Conservation (phyloP, 345 rosid genomes). For the Zanthoxylum bungeanum region DNA sequence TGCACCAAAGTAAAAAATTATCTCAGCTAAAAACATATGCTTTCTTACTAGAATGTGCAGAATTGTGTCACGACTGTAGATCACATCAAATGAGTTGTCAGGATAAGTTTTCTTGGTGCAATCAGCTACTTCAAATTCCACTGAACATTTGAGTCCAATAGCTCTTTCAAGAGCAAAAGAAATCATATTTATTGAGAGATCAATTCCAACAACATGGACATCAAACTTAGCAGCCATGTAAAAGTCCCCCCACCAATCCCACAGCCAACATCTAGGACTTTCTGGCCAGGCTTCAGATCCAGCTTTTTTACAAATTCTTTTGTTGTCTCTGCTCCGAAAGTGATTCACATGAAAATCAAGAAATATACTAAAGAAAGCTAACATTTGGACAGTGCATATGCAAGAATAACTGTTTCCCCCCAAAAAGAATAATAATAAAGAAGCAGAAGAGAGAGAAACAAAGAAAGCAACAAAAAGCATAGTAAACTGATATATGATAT, state of each 20-base stretch:
- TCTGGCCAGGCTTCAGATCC: slow-evolving; percentile 88
- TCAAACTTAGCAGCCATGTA: slow-evolving; percentile 94
- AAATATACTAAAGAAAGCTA: background rate
- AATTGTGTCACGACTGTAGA: slow-evolving; percentile 97
- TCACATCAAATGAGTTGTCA: slow-evolving; percentile 78
- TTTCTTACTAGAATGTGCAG: slow-evolving; percentile 77
- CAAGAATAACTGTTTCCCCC: background rate
- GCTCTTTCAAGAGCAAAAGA: slow-evolving; percentile 95
- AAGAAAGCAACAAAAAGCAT: background rate
- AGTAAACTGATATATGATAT: background rate
- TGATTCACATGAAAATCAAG: slow-evolving; percentile 4
- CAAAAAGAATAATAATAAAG: no score
- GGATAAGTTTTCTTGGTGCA: slow-evolving; percentile 88
- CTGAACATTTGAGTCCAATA: slow-evolving; percentile 77
- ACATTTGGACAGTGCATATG: background rate
- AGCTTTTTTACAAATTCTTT: slow-evolving; percentile 87
- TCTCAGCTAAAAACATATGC: background rate
- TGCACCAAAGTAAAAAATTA: background rate
- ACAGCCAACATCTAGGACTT: slow-evolving; percentile 96
- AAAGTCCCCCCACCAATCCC: slow-evolving; percentile 99
- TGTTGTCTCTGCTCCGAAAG: slow-evolving; percentile 70
- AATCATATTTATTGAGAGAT: slow-evolving; percentile 90
- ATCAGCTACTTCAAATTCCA: slow-evolving; percentile 96
- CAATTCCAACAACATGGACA: slow-evolving; percentile 89
- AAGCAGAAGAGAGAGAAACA: background rate